Percentiles rank a stretch among this genome's conserved stretches.
These are phyloP conservation scores for Histomonas meleagridis DNA, from an alignment of 208 protist genomes.

Conservation along the genomic window DNA sequence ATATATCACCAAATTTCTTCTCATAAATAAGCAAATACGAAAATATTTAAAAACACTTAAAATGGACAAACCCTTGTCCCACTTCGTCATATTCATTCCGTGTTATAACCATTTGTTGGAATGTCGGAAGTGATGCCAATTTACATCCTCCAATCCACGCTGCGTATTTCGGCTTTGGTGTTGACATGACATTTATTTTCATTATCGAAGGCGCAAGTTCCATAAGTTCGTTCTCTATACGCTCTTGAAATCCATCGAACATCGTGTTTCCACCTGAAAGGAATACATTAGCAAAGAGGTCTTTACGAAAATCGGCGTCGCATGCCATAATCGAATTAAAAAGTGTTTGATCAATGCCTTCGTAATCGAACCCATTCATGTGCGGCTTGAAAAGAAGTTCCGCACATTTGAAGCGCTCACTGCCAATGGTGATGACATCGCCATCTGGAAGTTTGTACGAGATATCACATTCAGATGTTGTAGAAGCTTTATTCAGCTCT, in stretches of 20 bases:
- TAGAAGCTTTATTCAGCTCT: slow-evolving; percentile 48
- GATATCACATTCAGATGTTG: slow-evolving; percentile 50
- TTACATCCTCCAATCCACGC: slow-evolving; percentile 94
- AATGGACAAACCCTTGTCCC: slow-evolving; percentile 44
- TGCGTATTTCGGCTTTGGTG: slow-evolving; percentile 73
- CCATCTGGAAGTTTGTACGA: slow-evolving; percentile 65
- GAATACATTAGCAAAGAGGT: slow-evolving; percentile 50
- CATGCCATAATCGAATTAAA: slow-evolving; percentile 49
- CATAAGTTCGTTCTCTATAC: slow-evolving; percentile 7
- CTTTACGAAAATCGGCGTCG: slow-evolving; percentile 49
- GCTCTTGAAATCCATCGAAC: background rate
- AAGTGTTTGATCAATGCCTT: background rate
- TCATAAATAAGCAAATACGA: no score
- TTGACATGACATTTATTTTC: slow-evolving; percentile 82
- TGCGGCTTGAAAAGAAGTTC: slow-evolving; percentile 58
- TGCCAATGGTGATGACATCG: slow-evolving; percentile 51
- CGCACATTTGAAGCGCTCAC: slow-evolving; percentile 56
- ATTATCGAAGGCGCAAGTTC: background rate
- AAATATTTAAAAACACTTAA: no score
- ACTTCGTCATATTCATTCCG: slow-evolving; percentile 60
- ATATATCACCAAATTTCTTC: no score
- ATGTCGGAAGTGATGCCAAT: slow-evolving; percentile 82
- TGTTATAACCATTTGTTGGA: slow-evolving; percentile 91
- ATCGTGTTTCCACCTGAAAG: slow-evolving; percentile 44
- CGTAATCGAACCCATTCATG: slow-evolving; percentile 31